These are phyloP conservation scores for Mesostigma viride DNA, from an alignment of 139 green algal species.

Conservation along the genomic window DNA sequence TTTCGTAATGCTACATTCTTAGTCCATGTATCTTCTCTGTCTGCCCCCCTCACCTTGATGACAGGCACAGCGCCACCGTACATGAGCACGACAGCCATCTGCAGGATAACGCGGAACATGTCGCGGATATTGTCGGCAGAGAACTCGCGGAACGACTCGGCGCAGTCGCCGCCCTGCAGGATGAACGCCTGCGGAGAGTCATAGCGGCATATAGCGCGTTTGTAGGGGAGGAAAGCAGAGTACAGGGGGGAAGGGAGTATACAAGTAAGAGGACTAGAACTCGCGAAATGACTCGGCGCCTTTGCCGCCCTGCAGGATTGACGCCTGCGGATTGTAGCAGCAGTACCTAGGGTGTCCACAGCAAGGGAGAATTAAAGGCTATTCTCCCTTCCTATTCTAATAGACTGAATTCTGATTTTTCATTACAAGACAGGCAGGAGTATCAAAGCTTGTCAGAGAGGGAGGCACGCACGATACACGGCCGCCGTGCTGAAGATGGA, in stretches of 20 bases:
- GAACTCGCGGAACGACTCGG: conserved; percentile 92
- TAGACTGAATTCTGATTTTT: too few relatives aligned
- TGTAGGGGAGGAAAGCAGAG: conserved; percentile 20
- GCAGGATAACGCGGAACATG: conserved; percentile 41
- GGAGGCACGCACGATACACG: too few relatives aligned
- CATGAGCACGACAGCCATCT: conserved; percentile 90
- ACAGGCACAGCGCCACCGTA: conserved; percentile 89
- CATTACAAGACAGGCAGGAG: too few relatives aligned
- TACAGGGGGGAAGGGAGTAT: conserved; percentile 5
- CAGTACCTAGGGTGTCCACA: too few relatives aligned
- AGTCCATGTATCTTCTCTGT: too few relatives aligned
- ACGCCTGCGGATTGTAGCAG: too few relatives aligned
- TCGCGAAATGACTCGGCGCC: conserved; percentile 92
- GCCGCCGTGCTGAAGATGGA: too few relatives aligned
- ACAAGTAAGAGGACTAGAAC: conserved; percentile 50
- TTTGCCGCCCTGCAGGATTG: conserved; percentile 67
- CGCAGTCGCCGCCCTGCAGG: conserved; percentile 81
- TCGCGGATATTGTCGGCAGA: conserved; percentile 80
- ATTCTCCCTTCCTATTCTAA: too few relatives aligned
- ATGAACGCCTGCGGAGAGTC: conserved; percentile 40
- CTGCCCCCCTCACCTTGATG: conserved; percentile 81
- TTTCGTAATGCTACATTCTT: too few relatives aligned
- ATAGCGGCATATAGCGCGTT: too few relatives aligned
- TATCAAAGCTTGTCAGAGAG: too few relatives aligned
- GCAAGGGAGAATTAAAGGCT: too few relatives aligned